Percentiles rank a stretch among this genome's conserved stretches.
Conservation (phyloP, 345 rosid genomes). For the Citrus maxima region DNA sequence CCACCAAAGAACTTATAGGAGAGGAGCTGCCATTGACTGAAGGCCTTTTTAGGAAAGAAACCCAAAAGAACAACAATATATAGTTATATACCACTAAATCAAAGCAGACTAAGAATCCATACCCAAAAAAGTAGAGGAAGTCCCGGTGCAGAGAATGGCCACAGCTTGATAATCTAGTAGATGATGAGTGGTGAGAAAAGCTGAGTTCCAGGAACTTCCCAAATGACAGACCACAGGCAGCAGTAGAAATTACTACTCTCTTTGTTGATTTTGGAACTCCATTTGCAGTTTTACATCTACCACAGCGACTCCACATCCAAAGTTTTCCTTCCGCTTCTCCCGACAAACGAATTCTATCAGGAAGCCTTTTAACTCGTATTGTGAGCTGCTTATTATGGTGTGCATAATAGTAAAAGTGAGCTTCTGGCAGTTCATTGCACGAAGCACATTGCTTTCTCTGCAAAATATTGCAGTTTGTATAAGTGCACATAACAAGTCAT, state of each 20-base stretch:
- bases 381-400: constrained; percentile 80
- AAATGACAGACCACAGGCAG: constrained; percentile 77
- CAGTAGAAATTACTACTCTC: constrained; percentile 71
- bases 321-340: constrained; percentile 77
- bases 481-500: constrained; percentile 15
- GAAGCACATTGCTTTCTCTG: constrained; percentile 65
- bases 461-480: constrained; percentile 28
- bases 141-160: constrained; percentile 82
- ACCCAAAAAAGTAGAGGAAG: constrained; percentile 95
- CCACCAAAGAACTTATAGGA: neutral
- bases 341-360: constrained; percentile 37
- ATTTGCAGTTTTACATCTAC: constrained; percentile 59
- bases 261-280: constrained; percentile 59
- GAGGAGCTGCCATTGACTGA: neutral
- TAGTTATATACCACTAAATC: neutral
- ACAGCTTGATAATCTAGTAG: constrained; percentile 51
- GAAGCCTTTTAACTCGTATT: constrained; percentile 59
- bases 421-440: constrained; percentile 70
- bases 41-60: neutral
- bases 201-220: constrained; percentile 97
- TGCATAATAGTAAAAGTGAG: constrained; percentile 78
- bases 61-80: neutral
- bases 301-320: constrained; percentile 98
- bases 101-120: constrained; percentile 21
- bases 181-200: constrained; percentile 52